Percentiles rank a stretch among this genome's conserved stretches.
Conservation (phyloP, 1,139 yeast species). For the Chernovozyma sophiae-reginae region DNA sequence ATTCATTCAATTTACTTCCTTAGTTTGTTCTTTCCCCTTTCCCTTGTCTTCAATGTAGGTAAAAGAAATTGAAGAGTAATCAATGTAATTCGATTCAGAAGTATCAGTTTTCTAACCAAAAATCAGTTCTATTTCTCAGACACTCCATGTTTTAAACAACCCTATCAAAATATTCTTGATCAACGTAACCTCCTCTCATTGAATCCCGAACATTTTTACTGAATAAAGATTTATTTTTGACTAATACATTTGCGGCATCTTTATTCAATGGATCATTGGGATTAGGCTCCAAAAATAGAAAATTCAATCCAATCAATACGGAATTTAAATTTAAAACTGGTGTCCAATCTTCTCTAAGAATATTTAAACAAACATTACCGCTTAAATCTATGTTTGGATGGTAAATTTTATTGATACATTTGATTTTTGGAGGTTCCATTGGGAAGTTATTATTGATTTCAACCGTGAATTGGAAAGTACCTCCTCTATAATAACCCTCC, state of each 20-base stretch:
- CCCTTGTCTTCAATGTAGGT: no score
- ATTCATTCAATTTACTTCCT: no score
- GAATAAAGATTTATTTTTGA: conserved; percentile 54
- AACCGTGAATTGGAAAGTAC: conserved; percentile 64
- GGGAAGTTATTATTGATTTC: conserved; percentile 73
- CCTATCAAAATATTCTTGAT: conserved; percentile 57
- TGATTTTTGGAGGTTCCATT: conserved; percentile 87
- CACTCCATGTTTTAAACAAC: conserved; percentile 39
- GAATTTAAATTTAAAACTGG: conserved; percentile 85
- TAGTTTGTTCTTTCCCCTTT: no score
- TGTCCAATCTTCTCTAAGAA: conserved; percentile 92
- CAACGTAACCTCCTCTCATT: conserved; percentile 71
- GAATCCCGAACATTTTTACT: conserved; percentile 53
- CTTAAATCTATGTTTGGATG: conserved; percentile 91
- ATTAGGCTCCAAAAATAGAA: conserved; percentile 85
- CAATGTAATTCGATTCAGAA: no score
- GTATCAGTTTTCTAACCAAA: no score
- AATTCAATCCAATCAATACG: conserved; percentile 80
- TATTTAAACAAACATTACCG: conserved; percentile 90
- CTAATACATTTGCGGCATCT: conserved; percentile 77
- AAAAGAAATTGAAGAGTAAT: no score
- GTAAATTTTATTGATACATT: conserved; percentile 67
- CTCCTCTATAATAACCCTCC: conserved; percentile 74
- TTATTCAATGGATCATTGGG: conserved; percentile 91
- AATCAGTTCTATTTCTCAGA: no score